Evolutionary conservation across 2,329 filamentous ascomycete genomes (phyloP).

Genomic region (Aspergillus brasiliensis): DNA sequence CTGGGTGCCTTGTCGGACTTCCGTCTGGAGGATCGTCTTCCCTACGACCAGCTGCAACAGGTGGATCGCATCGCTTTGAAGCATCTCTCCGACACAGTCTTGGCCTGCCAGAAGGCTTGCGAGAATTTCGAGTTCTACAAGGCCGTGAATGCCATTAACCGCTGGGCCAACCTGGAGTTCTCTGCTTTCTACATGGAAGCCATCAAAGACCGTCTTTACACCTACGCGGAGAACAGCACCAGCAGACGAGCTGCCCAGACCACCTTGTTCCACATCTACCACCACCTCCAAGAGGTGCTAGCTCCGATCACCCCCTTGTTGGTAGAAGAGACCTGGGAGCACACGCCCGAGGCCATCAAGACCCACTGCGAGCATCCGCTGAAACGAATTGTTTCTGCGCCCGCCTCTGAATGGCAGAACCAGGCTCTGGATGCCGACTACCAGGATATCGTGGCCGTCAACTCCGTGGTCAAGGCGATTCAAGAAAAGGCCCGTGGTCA

Average conservation of each 20-base stretch:
- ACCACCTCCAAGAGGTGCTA: conserved; percentile 75
- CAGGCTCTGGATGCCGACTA: conserved; percentile 51
- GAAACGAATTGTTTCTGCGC: conserved; percentile 38
- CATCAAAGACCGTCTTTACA: conserved; percentile 89
- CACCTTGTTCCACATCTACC: conserved; percentile 64
- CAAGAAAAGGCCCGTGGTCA: conserved; percentile 72
- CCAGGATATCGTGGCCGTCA: conserved; percentile 50
- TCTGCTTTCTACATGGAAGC: conserved; percentile 94
- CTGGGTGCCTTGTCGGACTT: conserved; percentile 70
- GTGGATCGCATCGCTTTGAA: conserved; percentile 75
- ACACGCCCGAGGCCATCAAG: conserved; percentile 68
- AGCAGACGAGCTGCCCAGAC: conserved; percentile 60
- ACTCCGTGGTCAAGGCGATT: conserved; percentile 70
- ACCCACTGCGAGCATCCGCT: conserved; percentile 50
- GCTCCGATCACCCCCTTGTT: conserved; percentile 79
- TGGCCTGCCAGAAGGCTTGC: conserved; percentile 66
- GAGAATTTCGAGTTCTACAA: conserved; percentile 79
- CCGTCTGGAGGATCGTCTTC: conserved; percentile 43
- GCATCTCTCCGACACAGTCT: conserved; percentile 69
- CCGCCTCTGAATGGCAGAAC: conserved; percentile 42
- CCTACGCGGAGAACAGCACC: conserved; percentile 68
- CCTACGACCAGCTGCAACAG: conserved; percentile 56
- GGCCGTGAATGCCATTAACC: conserved; percentile 71
- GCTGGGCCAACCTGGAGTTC: conserved; percentile 79
- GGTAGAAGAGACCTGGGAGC: conserved; percentile 85